Evolutionary conservation across 2,329 filamentous ascomycete genomes (phyloP), one percentile per base, ranked within the genome.

Genomic region (Exophiala aquamarina): DNA sequence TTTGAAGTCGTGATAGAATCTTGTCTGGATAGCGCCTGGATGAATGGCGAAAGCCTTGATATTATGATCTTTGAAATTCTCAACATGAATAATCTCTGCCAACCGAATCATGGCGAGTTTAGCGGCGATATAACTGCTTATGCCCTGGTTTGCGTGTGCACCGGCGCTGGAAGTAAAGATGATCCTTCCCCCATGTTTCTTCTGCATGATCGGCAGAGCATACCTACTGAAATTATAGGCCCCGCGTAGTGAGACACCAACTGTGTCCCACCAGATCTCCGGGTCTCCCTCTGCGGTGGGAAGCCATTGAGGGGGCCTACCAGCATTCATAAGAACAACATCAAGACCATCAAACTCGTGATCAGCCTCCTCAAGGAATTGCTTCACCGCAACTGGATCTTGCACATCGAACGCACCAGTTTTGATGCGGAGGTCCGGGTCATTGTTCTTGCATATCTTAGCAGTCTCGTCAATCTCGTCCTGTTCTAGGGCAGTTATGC

Each of bases 321-420:
- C 70, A 3, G 71, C 70, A 41, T 75, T 73, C 6, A 71, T 69
- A 26, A 73, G 58, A 20, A 74, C 69, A 2, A 67, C 66, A 53
- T 75, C 71, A 3, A 74, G 63, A 38, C 59, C 66, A 5, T 69
- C 70, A 49, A 73, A 72, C n/a, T 71, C 67, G 3, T 56, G 35
- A 6, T 66, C 61, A 0, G 71, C 66, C 13, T 64, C 59, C 1
- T 47, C 54, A 3, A 73, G 61, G 0, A 63, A 62, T 1, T 61
- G 47, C 26, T 65, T 56, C 2, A 71, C 71, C 34, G 61, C 60
- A 3, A 63, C 62, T 1, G 67, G 49, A 32, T 74, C 62, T 3
- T 71, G 74, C 1, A 77, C 72, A 26, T 55, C 47, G 18, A 55
- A 52, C 15, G 45, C 52, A 7, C 46, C 49, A 9, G 45, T 50